These are phyloP conservation scores for Pyrenophora graminea DNA, from an alignment of 2,329 filamentous ascomycete species.

Conservation along the genomic window DNA sequence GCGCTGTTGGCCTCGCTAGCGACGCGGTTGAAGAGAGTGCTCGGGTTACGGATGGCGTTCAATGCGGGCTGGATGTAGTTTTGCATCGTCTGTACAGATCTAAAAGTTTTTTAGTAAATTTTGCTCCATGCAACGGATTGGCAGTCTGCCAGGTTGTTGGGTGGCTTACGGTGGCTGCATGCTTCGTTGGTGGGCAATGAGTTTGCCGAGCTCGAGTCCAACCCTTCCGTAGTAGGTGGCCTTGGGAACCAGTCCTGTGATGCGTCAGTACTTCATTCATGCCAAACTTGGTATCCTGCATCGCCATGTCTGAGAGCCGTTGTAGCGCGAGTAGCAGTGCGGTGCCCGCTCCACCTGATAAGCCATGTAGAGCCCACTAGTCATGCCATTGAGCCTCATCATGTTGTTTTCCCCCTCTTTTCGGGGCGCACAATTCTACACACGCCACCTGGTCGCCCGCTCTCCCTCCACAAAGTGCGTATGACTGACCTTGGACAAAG, in stretches of 20 bases:
- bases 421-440: neutral
- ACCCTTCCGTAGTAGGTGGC: slow-evolving; percentile 93
- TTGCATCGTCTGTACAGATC: slow-evolving; percentile 81
- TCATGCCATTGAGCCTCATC: slow-evolving; percentile 23
- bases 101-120: slow-evolving; percentile 50
- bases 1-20: slow-evolving; percentile 46
- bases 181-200: slow-evolving; percentile 84
- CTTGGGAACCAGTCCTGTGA: slow-evolving; percentile 77
- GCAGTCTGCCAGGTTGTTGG: neutral
- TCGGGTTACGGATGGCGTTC: slow-evolving; percentile 72
- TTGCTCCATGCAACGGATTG: neutral
- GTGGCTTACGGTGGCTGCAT: slow-evolving; percentile 89
- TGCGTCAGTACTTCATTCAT: slow-evolving; percentile 19
- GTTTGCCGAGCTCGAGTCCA: slow-evolving; percentile 81
- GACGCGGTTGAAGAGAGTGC: slow-evolving; percentile 57
- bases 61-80: slow-evolving; percentile 77
- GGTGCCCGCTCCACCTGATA: slow-evolving; percentile 9
- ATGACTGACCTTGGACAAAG: slow-evolving; percentile 80
- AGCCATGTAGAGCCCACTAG: slow-evolving; percentile 16
- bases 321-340: neutral
- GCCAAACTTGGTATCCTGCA: neutral
- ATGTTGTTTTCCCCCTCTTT: neutral
- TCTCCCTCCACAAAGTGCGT: slow-evolving; percentile 4
- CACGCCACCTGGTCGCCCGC: slow-evolving; percentile 11
- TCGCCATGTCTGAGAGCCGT: neutral